Conservation (phyloP, 2,329 filamentous ascomycete genomes). For the Madurella fahalii region DNA sequence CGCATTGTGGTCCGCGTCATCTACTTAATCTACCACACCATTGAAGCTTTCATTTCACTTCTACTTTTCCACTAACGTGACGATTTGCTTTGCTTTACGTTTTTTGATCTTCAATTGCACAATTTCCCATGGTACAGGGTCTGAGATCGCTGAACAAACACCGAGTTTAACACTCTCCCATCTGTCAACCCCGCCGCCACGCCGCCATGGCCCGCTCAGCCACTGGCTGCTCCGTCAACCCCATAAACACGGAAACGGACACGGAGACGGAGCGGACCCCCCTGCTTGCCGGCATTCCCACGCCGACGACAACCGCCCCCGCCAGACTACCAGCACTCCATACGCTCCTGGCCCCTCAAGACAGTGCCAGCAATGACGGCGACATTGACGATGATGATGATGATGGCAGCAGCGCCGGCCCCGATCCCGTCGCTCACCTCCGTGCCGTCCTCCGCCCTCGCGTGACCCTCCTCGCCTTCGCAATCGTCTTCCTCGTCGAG, state of each 20-base stretch:
- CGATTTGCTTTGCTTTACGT: too few species aligned
- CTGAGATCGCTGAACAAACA: too few species aligned
- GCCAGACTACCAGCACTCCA: background rate
- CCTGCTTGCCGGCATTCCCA: conserved; percentile 9
- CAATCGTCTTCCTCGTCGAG: conserved; percentile 40
- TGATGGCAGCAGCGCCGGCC: background rate
- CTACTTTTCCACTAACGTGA: too few species aligned
- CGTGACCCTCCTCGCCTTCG: conserved; percentile 30
- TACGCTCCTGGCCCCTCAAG: background rate
- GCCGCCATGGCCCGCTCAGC: conserved; percentile 1
- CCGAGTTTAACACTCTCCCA: background rate
- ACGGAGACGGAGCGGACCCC: conserved; percentile 9
- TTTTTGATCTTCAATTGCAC: too few species aligned
- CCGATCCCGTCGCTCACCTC: conserved; percentile 8
- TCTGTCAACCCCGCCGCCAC: background rate
- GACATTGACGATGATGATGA: background rate
- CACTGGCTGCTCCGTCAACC: conserved; percentile 3
- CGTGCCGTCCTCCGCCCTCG: conserved; percentile 23
- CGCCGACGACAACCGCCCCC: background rate
- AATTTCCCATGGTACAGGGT: too few species aligned
- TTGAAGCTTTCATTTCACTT: too few species aligned
- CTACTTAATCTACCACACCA: too few species aligned
- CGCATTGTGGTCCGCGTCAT: too few species aligned
- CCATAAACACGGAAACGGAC: conserved; percentile 3
- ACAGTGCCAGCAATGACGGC: background rate